These are phyloP conservation scores for Scheffersomyces quercinus DNA, from an alignment of 1,139 yeast species.

Conservation along the genomic window DNA sequence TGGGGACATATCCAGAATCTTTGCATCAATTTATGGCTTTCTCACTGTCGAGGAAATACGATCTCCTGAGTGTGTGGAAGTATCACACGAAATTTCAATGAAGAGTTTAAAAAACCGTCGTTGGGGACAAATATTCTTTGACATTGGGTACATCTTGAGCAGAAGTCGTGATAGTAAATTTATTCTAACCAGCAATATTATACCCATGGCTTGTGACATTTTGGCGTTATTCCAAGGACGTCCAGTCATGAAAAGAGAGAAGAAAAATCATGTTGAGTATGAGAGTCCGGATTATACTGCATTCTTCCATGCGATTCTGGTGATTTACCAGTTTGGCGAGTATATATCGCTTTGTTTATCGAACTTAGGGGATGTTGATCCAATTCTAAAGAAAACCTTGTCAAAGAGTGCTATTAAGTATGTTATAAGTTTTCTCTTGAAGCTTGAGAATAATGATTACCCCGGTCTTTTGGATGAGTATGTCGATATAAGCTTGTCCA, in stretches of 20 bases:
- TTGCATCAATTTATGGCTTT: slow-evolving; percentile 67
- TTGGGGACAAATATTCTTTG: slow-evolving; percentile 84
- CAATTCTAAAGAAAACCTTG: slow-evolving; percentile 17
- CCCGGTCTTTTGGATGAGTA: slow-evolving; percentile 30
- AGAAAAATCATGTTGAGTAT: slow-evolving; percentile 83
- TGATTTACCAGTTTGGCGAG: slow-evolving; percentile 65
- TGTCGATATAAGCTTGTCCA: slow-evolving; percentile 27
- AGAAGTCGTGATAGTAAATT: slow-evolving; percentile 59
- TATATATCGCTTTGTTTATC: slow-evolving; percentile 52
- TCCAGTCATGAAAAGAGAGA: slow-evolving; percentile 74
- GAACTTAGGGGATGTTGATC: slow-evolving; percentile 22
- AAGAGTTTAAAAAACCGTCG: slow-evolving; percentile 69
- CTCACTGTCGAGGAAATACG: slow-evolving; percentile 58
- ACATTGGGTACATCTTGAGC: slow-evolving; percentile 74
- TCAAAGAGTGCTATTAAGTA: slow-evolving; percentile 33
- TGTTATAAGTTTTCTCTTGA: slow-evolving; percentile 31
- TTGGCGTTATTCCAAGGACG: slow-evolving; percentile 76
- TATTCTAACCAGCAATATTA: slow-evolving; percentile 31
- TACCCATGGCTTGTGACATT: slow-evolving; percentile 62
- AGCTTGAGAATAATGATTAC: slow-evolving; percentile 29
- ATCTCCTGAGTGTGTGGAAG: slow-evolving; percentile 46
- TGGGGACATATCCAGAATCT: slow-evolving; percentile 68
- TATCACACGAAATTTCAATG: slow-evolving; percentile 43
- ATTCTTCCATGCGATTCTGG: slow-evolving; percentile 75
- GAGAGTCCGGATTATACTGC: slow-evolving; percentile 86